Evolutionary conservation across 129 eudicot species (phyloP).

Genomic region (Erigeron canadensis): DNA sequence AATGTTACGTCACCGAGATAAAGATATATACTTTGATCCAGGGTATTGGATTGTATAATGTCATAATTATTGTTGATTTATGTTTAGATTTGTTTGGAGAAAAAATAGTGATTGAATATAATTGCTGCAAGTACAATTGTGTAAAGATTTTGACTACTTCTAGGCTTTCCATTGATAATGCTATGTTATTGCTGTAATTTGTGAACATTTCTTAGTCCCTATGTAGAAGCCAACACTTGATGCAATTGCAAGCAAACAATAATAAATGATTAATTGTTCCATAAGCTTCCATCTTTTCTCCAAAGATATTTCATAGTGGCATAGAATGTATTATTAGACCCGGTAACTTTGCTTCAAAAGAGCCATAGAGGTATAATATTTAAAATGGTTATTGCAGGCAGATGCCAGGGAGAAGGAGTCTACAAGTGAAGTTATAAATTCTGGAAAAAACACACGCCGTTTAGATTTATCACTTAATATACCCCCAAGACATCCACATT

Average conservation of each 20-base stretch:
- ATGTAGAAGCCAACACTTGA: neutral
- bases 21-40: neutral
- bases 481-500: constrained; percentile 56
- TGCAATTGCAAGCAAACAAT: neutral
- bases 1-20: neutral
- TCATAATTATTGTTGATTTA: neutral
- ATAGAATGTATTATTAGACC: neutral
- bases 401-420: constrained; percentile 29
- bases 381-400: constrained; percentile 38
- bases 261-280: neutral
- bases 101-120: neutral
- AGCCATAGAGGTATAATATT: neutral
- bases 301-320: neutral
- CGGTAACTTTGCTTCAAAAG: neutral
- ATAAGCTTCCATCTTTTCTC: neutral
- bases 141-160: constrained; percentile 10
- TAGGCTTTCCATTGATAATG: neutral
- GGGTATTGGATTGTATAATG: constrained; percentile 4
- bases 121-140: constrained; percentile 22
- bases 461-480: constrained; percentile 66
- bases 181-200: neutral
- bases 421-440: constrained; percentile 21
- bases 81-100: constrained; percentile 13
- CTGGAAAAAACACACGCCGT: constrained; percentile 31
- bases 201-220: constrained; percentile 7